Base-by-base conservation (phyloP, 2,329 filamentous ascomycete genomes). In the Fusarium sp. region DNA sequence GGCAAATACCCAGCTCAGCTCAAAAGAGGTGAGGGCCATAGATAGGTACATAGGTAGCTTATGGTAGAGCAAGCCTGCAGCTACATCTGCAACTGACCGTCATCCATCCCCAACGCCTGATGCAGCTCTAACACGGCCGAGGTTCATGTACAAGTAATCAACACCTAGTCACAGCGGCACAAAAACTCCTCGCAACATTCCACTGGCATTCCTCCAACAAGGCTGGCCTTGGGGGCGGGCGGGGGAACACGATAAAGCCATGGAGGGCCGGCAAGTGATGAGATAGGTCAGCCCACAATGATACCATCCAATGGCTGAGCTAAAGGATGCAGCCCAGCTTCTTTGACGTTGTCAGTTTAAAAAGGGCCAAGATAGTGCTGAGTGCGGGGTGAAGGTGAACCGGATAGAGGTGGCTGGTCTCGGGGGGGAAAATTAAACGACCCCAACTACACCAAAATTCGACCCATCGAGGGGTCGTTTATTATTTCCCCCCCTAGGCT, bases 101-200 rank as follows among this genome's bases (percentile, higher is more conserved):
- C 75, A 77, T 70, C 44, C 58, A 72, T 18, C 50, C 33, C 61
- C 54, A 61, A 65, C 42, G 30, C 58, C 58, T 66, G 56, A 68
- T 71, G 30, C 65, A 68, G 62, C 53, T 71, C 62, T 61, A 56
- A 55, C 60, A 68, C 22, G 30, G n/a, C 35, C 53, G 13, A 65
- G 48, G 72, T 78, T 58, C 62, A 30, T 62, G 53, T 77, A 77
- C 75, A 74, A 56, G 26, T 12, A 35, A 9, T 7, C 44, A 33
- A 55, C 42, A 42, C 61, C n/a, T 41, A 39, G 16, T n/a, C 51
- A 42, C 56, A 53, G 53, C 55, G 63, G 53, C 45, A 36, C 51
- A 66, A 33, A 45, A 63, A 54, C 70, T 77, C 74, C 61, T 65
- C 53, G 61, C 48, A 26, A 75, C 75, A 61, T 67, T 54, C 24